Evolutionary conservation across 1,284 basidiomycete species (phyloP), one percentile per base, ranked within the genome.

Genomic region (Ustilago hordei): DNA sequence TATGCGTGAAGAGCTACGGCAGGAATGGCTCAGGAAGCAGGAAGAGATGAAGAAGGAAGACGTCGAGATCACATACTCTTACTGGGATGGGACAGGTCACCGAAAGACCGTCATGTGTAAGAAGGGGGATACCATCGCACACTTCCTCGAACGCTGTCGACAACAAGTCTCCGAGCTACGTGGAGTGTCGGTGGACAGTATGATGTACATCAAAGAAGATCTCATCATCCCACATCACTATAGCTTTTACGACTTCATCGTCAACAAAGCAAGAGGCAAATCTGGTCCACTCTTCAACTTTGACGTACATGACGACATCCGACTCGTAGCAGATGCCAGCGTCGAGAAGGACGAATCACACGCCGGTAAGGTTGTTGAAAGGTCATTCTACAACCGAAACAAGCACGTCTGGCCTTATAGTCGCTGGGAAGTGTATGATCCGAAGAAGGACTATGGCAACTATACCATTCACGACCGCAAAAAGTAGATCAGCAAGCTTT

Each of bases 221-320:
- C 65, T 83, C 17, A 82, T 83, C 64, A 69, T 78, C 55, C 60
- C 68, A 17, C 86, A 98, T 93, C 96, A 99, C 86, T 91, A 98
- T 87, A 97, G 95, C 3, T 98, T 99, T 86, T 99, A 98, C 87
- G 94, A 98, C 87, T 98, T 99, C 80, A 97, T 99, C 82, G 89
- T 98, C 79, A 97, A 98, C 90, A 98, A 98, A 88, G 95, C 96
- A 4, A 91, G 97, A 34, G 97, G 97, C 23, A 99, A 99, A 87
- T 98, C 95, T 0, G 97, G 96, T 0, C 96, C 96, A 1, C 87
- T 99, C 60, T 99, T 99, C 89, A 97, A 94, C 87, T 99, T 99
- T 86, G 97, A 99, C 86, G 97, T 98, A 8, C 96, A 99, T 87
- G 96, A 99, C 84, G 96, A 99, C 85, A 93, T 99, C 11, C 93